Percentiles rank a stretch among this genome's conserved stretches.
These are phyloP conservation scores for Carex cristatella DNA, from an alignment of 176 grass and related monocot genomes.

Conservation along the genomic window DNA sequence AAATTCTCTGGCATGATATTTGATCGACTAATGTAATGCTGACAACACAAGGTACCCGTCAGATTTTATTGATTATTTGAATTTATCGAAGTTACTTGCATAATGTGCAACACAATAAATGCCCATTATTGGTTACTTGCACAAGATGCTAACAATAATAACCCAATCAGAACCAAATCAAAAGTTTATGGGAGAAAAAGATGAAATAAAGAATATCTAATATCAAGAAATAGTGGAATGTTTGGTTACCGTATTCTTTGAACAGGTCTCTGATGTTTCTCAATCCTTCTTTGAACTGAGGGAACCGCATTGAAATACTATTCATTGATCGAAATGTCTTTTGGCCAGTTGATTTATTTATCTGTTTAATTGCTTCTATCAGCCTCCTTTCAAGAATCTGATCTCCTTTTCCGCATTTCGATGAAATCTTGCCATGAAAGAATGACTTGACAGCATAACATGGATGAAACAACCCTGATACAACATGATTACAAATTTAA, in stretches of 20 bases:
- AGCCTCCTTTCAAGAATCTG: constrained; percentile 47
- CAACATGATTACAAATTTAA: background rate
- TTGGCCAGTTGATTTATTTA: constrained; percentile 18
- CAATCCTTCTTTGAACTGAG: constrained; percentile 59
- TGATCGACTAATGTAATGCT: background rate
- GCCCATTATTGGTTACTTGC: background rate
- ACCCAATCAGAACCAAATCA: background rate
- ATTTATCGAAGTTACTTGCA: background rate
- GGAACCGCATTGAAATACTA: constrained; percentile 78
- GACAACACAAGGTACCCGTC: background rate
- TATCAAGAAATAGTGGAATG: background rate
- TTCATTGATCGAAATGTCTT: constrained; percentile 55
- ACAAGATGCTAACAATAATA: background rate
- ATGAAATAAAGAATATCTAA: background rate
- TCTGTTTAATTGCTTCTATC: constrained; percentile 47
- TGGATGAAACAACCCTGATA: constrained; percentile 3
- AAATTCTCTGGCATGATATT: background rate
- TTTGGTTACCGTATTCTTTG: constrained; percentile 40
- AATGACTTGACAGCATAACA: background rate
- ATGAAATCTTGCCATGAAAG: background rate
- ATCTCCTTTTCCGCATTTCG: constrained; percentile 33
- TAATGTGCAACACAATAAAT: background rate
- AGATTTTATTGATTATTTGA: background rate
- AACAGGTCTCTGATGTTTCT: constrained; percentile 53
- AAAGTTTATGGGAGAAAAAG: background rate